Evolutionary conservation across 345 rosid genomes (phyloP), one percentile per base, ranked within the genome.

Genomic region (Linum tenue): DNA sequence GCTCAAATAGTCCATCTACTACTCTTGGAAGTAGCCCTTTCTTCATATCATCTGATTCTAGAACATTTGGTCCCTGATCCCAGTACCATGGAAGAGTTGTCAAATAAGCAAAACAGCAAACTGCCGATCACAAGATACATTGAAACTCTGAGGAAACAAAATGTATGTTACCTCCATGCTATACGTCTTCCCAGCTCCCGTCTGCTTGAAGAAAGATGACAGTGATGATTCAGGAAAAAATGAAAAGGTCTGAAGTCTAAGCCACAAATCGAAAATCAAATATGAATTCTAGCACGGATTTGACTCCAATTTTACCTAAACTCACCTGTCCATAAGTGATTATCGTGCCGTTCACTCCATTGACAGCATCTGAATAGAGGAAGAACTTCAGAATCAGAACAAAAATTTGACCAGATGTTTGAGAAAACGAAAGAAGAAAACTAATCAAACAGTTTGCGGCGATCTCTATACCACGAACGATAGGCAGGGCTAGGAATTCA

Each of bases 101-200:
- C 55, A 41, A 60, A 59, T 22, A 59, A 56, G n/a, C n/a, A 59
- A 50, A 64, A 15, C 53, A 48, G 53, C 3, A 48, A 48, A 15
- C 14, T 48, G 53, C 14, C 7, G 14, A 48, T 48, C 53, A 48
- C 3, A 3, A 48, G 15, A 56, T 60, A 10, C 16, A 7, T 39
- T 6, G 12, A 40, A 22, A 22, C 31, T 22, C 31, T 43, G 50
- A 43, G 50, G 50, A 43, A 43, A 43, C 14, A 15, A 39, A 44
- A 44, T 63, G 60, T 11, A 43, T 17, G 61, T 67, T 60, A 89
- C 96, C 96, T 92, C 96, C 86, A 87, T 89, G 79, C 85, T 79
- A 62, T 80, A 87, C 7, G 96, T 92, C 86, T 92, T 89, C 71
- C 91, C 96, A 42, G 96, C 98, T 68, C 96, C 96, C 15, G 98